Evolutionary conservation across 2,329 filamentous ascomycete genomes (phyloP).

Genomic region (Neonectria hederae): DNA sequence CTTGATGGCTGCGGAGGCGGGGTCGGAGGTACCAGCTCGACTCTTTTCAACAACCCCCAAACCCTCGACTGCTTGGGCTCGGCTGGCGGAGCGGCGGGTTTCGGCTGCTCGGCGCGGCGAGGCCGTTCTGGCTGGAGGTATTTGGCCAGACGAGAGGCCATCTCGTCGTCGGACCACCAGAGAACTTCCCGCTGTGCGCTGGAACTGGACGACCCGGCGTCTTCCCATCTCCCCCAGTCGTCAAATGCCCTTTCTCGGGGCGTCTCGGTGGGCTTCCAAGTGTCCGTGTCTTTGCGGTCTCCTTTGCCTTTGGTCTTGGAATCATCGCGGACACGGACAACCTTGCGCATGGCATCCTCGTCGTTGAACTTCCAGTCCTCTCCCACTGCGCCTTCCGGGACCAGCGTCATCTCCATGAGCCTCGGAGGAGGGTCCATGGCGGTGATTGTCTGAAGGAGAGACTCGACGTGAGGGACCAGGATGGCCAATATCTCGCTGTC

Average conservation of each 20-base stretch:
- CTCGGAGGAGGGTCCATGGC: conserved; percentile 44
- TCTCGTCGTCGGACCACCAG: conserved; percentile 60
- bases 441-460: conserved; percentile 53
- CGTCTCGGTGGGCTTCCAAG: neutral
- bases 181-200: conserved; percentile 32
- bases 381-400: conserved; percentile 54
- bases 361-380: conserved; percentile 49
- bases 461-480: conserved; percentile 53
- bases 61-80: conserved; percentile 47
- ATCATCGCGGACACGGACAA: conserved; percentile 45
- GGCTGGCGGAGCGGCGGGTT: conserved; percentile 44
- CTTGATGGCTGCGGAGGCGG: conserved; percentile 4
- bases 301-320: conserved; percentile 23
- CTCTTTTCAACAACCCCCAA: conserved; percentile 48
- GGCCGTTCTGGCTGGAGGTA: conserved; percentile 52
- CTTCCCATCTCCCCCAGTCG: conserved; percentile 58
- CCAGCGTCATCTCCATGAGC: conserved; percentile 55
- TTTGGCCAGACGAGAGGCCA: conserved; percentile 56
- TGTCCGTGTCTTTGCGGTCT: conserved; percentile 25
- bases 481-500: conserved; percentile 53
- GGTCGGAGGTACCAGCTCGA: conserved; percentile 22
- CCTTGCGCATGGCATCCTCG: conserved; percentile 41
- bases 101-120: conserved; percentile 35
- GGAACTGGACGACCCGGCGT: conserved; percentile 17
- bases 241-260: conserved; percentile 47